Evolutionary conservation across 2,329 filamentous ascomycete genomes (phyloP).

Genomic region (Exophiala viscosa): DNA sequence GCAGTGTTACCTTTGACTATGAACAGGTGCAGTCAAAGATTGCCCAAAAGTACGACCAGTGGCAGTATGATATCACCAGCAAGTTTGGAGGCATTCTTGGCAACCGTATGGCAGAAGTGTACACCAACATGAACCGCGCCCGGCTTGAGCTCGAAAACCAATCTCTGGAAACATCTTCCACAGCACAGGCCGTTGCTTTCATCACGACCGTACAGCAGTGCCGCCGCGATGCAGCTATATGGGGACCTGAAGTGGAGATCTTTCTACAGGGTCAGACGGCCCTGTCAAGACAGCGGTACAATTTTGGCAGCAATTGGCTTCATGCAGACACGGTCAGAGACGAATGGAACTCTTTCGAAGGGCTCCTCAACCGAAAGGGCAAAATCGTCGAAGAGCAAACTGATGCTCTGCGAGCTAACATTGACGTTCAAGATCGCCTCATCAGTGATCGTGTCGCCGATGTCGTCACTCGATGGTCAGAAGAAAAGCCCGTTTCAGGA

Average conservation of each 20-base stretch:
- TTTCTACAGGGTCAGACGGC: slow-evolving; percentile 96
- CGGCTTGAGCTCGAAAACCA: slow-evolving; percentile 86
- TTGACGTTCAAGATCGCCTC: slow-evolving; percentile 86
- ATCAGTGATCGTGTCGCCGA: slow-evolving; percentile 84
- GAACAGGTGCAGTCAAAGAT: slow-evolving; percentile 98
- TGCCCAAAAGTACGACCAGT: slow-evolving; percentile 98
- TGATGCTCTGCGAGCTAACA: slow-evolving; percentile 91
- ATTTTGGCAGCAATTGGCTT: slow-evolving; percentile 90
- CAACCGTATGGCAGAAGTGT: slow-evolving; percentile 85
- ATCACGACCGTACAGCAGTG: slow-evolving; percentile 97
- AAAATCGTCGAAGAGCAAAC: slow-evolving; percentile 97
- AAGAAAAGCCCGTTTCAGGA: slow-evolving; percentile 94
- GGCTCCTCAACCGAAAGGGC: slow-evolving; percentile 84
- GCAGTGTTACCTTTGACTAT: slow-evolving; percentile 92
- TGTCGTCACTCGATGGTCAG: slow-evolving; percentile 82
- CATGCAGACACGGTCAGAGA: slow-evolving; percentile 94
- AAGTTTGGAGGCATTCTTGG: slow-evolving; percentile 90
- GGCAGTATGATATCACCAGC: slow-evolving; percentile 94
- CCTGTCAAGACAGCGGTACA: slow-evolving; percentile 84
- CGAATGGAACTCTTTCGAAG: slow-evolving; percentile 90
- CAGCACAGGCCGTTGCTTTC: slow-evolving; percentile 94
- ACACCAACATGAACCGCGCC: slow-evolving; percentile 85
- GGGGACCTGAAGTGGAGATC: slow-evolving; percentile 92
- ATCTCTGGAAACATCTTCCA: slow-evolving; percentile 89
- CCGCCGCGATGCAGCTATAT: slow-evolving; percentile 86